These are phyloP conservation scores for Lichenothelia convexa DNA, from an alignment of 495 filamentous ascomycete genomes.

Conservation along the genomic window DNA sequence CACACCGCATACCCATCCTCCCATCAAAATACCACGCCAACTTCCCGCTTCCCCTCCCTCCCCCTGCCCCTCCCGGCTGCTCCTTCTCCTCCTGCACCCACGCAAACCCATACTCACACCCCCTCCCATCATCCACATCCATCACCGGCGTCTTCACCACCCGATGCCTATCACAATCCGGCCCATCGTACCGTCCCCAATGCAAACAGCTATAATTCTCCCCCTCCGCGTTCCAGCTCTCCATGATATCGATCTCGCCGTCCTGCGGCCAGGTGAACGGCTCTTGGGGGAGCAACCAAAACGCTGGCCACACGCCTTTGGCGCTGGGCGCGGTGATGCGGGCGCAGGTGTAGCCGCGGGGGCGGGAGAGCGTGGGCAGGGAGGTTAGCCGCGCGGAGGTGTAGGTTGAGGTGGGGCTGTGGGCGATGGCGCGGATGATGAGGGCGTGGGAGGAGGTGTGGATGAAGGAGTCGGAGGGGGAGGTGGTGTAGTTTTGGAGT, in stretches of 20 bases:
- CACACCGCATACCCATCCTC: slow-evolving; percentile 23
- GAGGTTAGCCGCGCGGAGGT: slow-evolving; percentile 25
- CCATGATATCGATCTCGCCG: slow-evolving; percentile 17
- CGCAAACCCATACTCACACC: slow-evolving; percentile 19
- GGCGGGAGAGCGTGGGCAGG: slow-evolving; percentile 20
- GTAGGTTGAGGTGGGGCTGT: slow-evolving; percentile 16
- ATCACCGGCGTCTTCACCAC: slow-evolving; percentile 20
- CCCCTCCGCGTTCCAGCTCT: slow-evolving; percentile 17
- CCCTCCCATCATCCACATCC: slow-evolving; percentile 11
- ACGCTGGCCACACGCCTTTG: slow-evolving; percentile 27
- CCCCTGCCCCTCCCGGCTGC: slow-evolving; percentile 14
- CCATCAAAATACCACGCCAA: slow-evolving; percentile 30
- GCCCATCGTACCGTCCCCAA: slow-evolving; percentile 26
- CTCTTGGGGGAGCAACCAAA: slow-evolving; percentile 26
- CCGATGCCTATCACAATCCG: slow-evolving; percentile 26
- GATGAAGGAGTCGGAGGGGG: slow-evolving; percentile 22
- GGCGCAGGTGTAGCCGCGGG: slow-evolving; percentile 21
- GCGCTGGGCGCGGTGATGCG: slow-evolving; percentile 22
- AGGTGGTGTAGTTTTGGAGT: slow-evolving; percentile 24
- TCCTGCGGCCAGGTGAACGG: slow-evolving; percentile 21
- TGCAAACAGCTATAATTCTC: slow-evolving; percentile 28
- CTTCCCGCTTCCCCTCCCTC: slow-evolving; percentile 14
- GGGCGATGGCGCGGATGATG: slow-evolving; percentile 21
- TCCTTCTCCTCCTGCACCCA: slow-evolving; percentile 22
- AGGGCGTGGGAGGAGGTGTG: slow-evolving; percentile 22